phyloP scores from a whole-genome alignment of 2,329 filamentous ascomycete genomes.

The Botrytis byssoidea region DNA sequence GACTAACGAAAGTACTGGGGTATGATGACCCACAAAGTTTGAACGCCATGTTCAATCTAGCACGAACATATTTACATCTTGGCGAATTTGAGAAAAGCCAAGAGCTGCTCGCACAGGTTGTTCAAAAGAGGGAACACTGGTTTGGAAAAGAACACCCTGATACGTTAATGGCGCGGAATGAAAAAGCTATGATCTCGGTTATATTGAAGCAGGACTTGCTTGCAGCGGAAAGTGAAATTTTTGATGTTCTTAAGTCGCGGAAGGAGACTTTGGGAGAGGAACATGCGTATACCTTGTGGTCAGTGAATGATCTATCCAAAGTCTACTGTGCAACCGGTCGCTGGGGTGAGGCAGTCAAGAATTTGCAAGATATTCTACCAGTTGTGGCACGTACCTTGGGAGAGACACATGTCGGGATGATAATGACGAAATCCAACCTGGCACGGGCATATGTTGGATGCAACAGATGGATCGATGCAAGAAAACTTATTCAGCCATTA shows the following conservation, averaged over 20 bases:
- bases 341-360: constrained; percentile 28
- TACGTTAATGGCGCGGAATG: not conserved
- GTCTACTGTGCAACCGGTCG: constrained; percentile 35
- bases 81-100: constrained; percentile 28
- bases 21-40: constrained; percentile 35
- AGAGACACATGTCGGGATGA: too few relatives aligned
- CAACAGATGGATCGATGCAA: too few relatives aligned
- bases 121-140: not conserved
- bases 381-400: too few relatives aligned
- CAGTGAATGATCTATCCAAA: constrained; percentile 39
- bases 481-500: too few relatives aligned
- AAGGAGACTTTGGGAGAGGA: constrained; percentile 34
- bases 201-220: not conserved
- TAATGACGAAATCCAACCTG: too few relatives aligned
- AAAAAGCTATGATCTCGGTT: not conserved
- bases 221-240: not conserved
- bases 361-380: not conserved
- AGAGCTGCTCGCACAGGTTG: constrained; percentile 23
- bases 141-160: not conserved
- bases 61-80: constrained; percentile 32
- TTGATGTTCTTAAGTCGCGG: not conserved
- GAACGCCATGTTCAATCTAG: constrained; percentile 37
- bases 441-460: too few relatives aligned
- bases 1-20: not conserved
- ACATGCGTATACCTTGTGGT: constrained; percentile 40